Conservation (phyloP, 345 rosid species). For the Corymbia maculata region DNA sequence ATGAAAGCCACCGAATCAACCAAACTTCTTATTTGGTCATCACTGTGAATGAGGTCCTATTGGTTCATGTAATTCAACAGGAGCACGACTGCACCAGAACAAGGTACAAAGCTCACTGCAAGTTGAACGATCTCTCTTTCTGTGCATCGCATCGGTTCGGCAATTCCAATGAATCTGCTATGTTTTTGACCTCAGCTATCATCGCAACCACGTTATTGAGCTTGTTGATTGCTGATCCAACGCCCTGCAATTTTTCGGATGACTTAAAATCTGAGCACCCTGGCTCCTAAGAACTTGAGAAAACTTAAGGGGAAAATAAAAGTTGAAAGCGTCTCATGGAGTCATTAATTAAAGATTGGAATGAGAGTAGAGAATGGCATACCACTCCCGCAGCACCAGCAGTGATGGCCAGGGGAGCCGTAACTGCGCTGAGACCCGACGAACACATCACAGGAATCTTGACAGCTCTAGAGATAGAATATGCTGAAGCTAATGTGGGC, state of each 20-base stretch:
- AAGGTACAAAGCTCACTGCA: not conserved
- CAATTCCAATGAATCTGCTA: constrained; percentile 27
- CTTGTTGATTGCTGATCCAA: constrained; percentile 54
- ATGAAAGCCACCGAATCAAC: not conserved
- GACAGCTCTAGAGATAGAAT: constrained; percentile 49
- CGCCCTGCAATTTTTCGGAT: constrained; percentile 23
- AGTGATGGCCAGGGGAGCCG: constrained; percentile 63
- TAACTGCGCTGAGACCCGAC: constrained; percentile 53
- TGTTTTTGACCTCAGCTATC: constrained; percentile 52
- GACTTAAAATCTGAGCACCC: not conserved
- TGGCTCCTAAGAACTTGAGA: not conserved
- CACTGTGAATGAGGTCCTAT: not conserved
- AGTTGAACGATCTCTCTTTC: not conserved
- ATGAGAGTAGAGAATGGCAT: not conserved
- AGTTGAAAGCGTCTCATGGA: not conserved
- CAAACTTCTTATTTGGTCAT: not conserved
- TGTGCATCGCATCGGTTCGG: not conserved
- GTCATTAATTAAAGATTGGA: not conserved
- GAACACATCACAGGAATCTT: constrained; percentile 55
- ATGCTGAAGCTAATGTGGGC: constrained; percentile 55
- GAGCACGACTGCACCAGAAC: not conserved
- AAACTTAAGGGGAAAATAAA: not conserved
- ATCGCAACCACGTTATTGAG: constrained; percentile 49
- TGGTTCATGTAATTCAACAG: not conserved
- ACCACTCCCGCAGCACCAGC: constrained; percentile 68